Evolutionary conservation across 805 yeast genomes (phyloP).

Genomic region (Starmerella stigmatis): DNA sequence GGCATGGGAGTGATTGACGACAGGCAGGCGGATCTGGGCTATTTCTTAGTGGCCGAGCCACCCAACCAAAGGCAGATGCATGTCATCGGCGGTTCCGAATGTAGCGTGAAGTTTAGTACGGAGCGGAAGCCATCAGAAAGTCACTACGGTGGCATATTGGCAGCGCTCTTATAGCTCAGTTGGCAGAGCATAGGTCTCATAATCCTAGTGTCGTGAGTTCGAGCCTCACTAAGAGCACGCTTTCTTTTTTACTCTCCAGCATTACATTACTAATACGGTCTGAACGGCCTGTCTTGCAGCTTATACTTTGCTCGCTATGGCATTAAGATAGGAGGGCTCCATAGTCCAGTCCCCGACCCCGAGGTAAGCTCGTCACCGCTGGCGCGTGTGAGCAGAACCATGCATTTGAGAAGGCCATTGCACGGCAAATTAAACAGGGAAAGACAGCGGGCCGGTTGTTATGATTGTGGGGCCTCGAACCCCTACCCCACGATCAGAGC

Average conservation of each 20-base stretch:
- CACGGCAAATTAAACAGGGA: no score
- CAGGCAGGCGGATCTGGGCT: background rate
- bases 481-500: conserved; percentile 1
- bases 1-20: background rate
- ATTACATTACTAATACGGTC: no score
- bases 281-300: no score
- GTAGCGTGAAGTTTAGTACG: background rate
- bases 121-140: background rate
- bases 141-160: conserved; percentile 4
- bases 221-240: conserved; percentile 14
- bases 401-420: no score
- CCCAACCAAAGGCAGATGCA: no score
- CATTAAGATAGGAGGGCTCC: no score
- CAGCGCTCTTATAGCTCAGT: conserved; percentile 13
- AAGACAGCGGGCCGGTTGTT: background rate
- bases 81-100: no score
- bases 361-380: no score
- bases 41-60: no score
- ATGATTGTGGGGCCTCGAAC: conserved; percentile 1
- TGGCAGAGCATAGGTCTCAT: conserved; percentile 15
- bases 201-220: conserved; percentile 15
- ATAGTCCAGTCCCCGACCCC: no score
- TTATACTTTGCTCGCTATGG: no score
- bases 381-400: no score
- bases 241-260: conserved; percentile 2